A percentile compares a stretch with the other conserved stretches of the same genome.
These are phyloP conservation scores for Acanthochlamys bracteata DNA, from an alignment of 106 monocot genomes.

Conservation along the genomic window DNA sequence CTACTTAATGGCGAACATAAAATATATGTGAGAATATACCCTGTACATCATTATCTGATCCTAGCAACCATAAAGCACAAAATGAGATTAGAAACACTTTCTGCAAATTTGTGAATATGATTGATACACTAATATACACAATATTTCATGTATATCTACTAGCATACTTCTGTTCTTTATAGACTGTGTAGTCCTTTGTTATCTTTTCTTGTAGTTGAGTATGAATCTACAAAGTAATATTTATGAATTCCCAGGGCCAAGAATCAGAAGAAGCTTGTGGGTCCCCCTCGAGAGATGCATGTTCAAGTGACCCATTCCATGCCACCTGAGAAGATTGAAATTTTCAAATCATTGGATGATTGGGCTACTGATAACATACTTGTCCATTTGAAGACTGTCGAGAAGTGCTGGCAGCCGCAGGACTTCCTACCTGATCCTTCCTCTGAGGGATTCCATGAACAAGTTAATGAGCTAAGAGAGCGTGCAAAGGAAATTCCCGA, in stretches of 20 bases:
- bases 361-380: conserved; percentile 7
- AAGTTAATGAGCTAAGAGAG: neutral
- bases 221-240: neutral
- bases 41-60: no score
- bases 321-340: conserved; percentile 9
- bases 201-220: neutral
- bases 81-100: no score
- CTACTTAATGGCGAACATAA: no score
- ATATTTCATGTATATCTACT: no score
- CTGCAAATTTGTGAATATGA: no score
- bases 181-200: neutral
- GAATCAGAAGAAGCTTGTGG: conserved; percentile 10
- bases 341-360: conserved; percentile 3
- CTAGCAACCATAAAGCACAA: no score
- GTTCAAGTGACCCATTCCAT: conserved; percentile 18
- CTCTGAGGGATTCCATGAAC: conserved; percentile 2
- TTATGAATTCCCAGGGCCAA: neutral
- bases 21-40: no score
- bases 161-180: no score
- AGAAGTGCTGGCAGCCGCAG: conserved; percentile 27
- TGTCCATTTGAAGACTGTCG: conserved; percentile 17
- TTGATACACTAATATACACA: no score
- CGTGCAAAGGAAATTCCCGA: conserved; percentile 16
- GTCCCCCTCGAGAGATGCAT: conserved; percentile 15
- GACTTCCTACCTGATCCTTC: conserved; percentile 21